Percentiles rank a stretch among this genome's conserved stretches.
phyloP scores from a whole-genome alignment of 768 basidiomycete species.

The Mycena vulgaris region DNA sequence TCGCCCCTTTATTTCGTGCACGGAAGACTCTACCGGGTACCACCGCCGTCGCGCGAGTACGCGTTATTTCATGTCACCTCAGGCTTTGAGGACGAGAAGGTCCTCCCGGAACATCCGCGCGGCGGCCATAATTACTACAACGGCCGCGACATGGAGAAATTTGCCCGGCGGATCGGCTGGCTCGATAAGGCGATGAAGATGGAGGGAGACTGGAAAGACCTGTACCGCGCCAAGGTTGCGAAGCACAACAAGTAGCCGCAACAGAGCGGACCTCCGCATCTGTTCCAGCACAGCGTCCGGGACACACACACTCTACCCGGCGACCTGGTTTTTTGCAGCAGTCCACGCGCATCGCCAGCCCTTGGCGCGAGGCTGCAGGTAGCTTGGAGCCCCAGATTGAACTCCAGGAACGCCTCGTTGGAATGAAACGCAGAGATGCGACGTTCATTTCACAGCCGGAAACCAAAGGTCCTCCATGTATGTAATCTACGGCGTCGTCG shows the following conservation, averaged over 20 bases:
- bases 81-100: slow-evolving; percentile 35
- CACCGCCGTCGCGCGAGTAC: slow-evolving; percentile 62
- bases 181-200: slow-evolving; percentile 53
- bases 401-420: too few relatives aligned
- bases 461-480: too few relatives aligned
- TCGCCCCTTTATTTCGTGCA: slow-evolving; percentile 65
- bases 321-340: too few relatives aligned
- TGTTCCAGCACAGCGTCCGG: too few relatives aligned
- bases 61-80: slow-evolving; percentile 58
- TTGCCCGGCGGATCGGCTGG: slow-evolving; percentile 60
- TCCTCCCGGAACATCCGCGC: slow-evolving; percentile 55
- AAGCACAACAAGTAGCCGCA: not conserved
- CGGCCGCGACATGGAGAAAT: slow-evolving; percentile 66
- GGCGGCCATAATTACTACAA: slow-evolving; percentile 80
- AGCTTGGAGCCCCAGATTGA: too few relatives aligned
- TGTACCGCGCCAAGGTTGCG: slow-evolving; percentile 49
- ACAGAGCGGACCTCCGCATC: too few relatives aligned
- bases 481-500: too few relatives aligned
- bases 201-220: slow-evolving; percentile 60
- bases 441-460: too few relatives aligned
- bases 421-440: too few relatives aligned
- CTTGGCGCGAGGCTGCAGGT: too few relatives aligned
- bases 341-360: too few relatives aligned
- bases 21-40: slow-evolving; percentile 64
- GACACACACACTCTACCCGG: too few relatives aligned